A percentile compares a stretch with the other conserved stretches of the same genome.
Conservation (phyloP, 257 asterid genomes). For the Dorcoceras hygrometricum region DNA sequence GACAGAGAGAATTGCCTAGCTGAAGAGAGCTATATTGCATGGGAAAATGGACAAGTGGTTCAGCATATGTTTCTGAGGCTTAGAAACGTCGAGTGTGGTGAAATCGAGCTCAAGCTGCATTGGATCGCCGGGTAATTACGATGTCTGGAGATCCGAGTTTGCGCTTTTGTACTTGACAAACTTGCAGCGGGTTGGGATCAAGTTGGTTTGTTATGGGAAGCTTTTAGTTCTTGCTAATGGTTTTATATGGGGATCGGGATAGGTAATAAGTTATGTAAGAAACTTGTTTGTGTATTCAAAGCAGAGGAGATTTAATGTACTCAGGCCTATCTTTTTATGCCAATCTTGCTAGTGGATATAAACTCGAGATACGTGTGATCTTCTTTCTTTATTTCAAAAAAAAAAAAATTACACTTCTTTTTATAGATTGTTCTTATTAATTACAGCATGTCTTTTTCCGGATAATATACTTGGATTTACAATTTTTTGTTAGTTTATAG, state of each 20-base stretch:
- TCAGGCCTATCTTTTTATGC: too few relatives aligned
- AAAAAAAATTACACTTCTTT: too few relatives aligned
- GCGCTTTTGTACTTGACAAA: background rate
- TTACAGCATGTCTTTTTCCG: too few relatives aligned
- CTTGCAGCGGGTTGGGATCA: background rate
- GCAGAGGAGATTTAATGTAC: too few relatives aligned
- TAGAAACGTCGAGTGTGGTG: slow-evolving; percentile 57
- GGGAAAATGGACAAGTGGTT: slow-evolving; percentile 39
- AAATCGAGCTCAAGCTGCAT: slow-evolving; percentile 46
- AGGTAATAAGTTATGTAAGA: background rate
- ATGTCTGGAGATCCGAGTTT: background rate
- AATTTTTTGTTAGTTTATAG: too few relatives aligned
- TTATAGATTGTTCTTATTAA: too few relatives aligned
- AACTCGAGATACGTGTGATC: too few relatives aligned
- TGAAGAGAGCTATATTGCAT: slow-evolving; percentile 54
- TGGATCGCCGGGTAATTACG: slow-evolving; percentile 36
- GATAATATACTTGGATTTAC: too few relatives aligned
- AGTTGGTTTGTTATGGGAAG: background rate
- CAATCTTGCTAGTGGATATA: too few relatives aligned
- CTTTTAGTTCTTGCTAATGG: background rate
- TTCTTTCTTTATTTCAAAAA: too few relatives aligned
- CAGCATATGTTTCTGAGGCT: slow-evolving; percentile 54
- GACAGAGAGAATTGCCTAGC: slow-evolving; percentile 44
- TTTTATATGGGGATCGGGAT: background rate
- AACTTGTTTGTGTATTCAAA: background rate